Evolutionary conservation across 306 rosid species (phyloP).

Genomic region (Citrullus amarus): DNA sequence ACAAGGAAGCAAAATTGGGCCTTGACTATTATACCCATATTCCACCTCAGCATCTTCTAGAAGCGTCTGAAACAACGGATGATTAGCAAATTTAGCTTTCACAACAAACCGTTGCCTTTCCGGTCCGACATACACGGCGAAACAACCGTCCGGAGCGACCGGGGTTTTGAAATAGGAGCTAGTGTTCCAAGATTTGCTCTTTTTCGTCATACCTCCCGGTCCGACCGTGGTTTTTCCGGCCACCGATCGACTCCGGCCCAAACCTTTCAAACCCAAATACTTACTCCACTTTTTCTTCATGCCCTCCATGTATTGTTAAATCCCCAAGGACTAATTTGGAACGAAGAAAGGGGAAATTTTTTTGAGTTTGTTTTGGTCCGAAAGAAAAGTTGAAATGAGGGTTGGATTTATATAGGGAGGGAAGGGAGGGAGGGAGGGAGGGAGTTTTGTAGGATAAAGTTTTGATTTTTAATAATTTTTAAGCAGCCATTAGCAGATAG

Average conservation of each 20-base stretch:
- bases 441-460: background rate
- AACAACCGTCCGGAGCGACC: conserved; percentile 25
- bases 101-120: conserved; percentile 38
- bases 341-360: background rate
- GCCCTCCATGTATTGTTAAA: conserved; percentile 12
- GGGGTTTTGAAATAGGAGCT: conserved; percentile 6
- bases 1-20: conserved; percentile 70
- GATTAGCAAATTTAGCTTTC: conserved; percentile 36
- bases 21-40: conserved; percentile 41
- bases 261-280: conserved; percentile 19
- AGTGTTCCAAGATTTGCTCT: conserved; percentile 4
- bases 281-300: conserved; percentile 26
- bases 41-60: conserved; percentile 57
- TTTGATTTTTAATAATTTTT: no score
- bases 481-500: background rate
- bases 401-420: background rate
- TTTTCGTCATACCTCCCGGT: background rate
- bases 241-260: conserved; percentile 25
- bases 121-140: conserved; percentile 51
- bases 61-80: conserved; percentile 40
- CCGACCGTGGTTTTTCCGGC: background rate
- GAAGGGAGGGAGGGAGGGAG: background rate
- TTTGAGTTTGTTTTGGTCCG: background rate
- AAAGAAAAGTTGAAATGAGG: background rate
- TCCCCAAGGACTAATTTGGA: background rate